Conservation (phyloP, 176 grass and related monocot species). For the Oryza coarctata region DNA sequence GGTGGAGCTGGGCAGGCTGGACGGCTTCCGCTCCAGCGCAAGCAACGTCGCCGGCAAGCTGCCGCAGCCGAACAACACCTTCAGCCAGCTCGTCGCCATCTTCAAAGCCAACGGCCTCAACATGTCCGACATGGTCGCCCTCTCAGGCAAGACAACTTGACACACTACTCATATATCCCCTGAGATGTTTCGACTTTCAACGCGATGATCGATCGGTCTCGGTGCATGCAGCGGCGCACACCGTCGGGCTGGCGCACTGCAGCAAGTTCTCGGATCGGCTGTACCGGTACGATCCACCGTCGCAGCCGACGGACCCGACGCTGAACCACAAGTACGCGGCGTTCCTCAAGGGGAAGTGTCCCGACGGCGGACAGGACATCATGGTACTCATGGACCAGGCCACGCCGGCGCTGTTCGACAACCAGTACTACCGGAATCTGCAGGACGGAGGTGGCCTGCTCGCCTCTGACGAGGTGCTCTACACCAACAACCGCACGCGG, state of each 20-base stretch:
- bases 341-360: slow-evolving; percentile 51
- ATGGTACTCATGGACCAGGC: slow-evolving; percentile 66
- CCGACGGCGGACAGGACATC: slow-evolving; percentile 26
- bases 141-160: slow-evolving; percentile 43
- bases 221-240: slow-evolving; percentile 53
- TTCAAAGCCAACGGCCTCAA: slow-evolving; percentile 56
- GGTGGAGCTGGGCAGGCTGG: slow-evolving; percentile 80
- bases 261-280: slow-evolving; percentile 51
- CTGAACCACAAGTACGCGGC: slow-evolving; percentile 56
- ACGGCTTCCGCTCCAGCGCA: slow-evolving; percentile 61
- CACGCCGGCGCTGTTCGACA: slow-evolving; percentile 68
- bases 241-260: slow-evolving; percentile 73
- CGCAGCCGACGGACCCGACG: slow-evolving; percentile 40
- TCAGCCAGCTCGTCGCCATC: slow-evolving; percentile 42
- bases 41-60: slow-evolving; percentile 52
- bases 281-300: slow-evolving; percentile 24
- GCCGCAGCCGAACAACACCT: slow-evolving; percentile 36
- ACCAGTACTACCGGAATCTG: slow-evolving; percentile 86
- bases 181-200: not conserved
- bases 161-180: not conserved
- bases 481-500: slow-evolving; percentile 57
- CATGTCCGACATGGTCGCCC: slow-evolving; percentile 64
- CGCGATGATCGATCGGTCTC: not conserved
- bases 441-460: slow-evolving; percentile 60
- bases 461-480: slow-evolving; percentile 67